These are phyloP conservation scores for Cercis canadensis DNA, from an alignment of 306 rosid genomes.

Conservation along the genomic window DNA sequence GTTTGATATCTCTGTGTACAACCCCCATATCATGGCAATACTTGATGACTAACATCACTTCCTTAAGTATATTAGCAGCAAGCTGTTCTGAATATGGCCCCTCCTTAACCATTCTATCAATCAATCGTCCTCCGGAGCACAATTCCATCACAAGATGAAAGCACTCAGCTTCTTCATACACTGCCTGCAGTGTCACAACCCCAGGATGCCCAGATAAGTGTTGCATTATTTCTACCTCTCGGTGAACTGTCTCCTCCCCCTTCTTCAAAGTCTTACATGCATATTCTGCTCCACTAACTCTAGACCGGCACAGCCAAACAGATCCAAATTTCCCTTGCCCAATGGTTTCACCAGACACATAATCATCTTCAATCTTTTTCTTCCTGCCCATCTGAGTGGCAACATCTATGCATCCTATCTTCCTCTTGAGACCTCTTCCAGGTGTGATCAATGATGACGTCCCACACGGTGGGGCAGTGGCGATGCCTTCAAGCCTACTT, in stretches of 20 bases:
- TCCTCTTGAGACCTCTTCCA: conserved; percentile 92
- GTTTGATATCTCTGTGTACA: conserved; percentile 96
- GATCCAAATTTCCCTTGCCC: conserved; percentile 97
- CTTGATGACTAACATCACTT: conserved; percentile 92
- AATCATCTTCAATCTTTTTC: conserved; percentile 89
- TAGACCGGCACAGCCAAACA: conserved; percentile 75
- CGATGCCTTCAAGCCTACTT: conserved; percentile 89
- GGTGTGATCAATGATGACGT: conserved; percentile 73
- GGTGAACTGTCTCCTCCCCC: conserved; percentile 95
- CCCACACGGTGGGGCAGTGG: conserved; percentile 95
- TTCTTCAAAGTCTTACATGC: conserved; percentile 92
- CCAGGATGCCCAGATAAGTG: conserved; percentile 97
- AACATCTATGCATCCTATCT: conserved; percentile 95
- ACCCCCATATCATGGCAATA: conserved; percentile 99
- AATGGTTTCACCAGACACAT: conserved; percentile 66
- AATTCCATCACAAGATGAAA: conserved; percentile 98
- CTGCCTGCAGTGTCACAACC: conserved; percentile 92
- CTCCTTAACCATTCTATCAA: conserved; percentile 76
- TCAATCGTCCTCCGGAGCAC: conserved; percentile 90
- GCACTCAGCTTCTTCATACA: conserved; percentile 83
- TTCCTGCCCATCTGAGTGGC: conserved; percentile 97
- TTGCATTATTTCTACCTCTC: conserved; percentile 99
- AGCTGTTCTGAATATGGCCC: conserved; percentile 82
- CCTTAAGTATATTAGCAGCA: conserved; percentile 85
- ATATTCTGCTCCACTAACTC: conserved; percentile 71